A percentile compares a stretch with the other conserved stretches of the same genome.
phyloP scores from a whole-genome alignment of 306 rosid species.

The Vicia sativa region DNA sequence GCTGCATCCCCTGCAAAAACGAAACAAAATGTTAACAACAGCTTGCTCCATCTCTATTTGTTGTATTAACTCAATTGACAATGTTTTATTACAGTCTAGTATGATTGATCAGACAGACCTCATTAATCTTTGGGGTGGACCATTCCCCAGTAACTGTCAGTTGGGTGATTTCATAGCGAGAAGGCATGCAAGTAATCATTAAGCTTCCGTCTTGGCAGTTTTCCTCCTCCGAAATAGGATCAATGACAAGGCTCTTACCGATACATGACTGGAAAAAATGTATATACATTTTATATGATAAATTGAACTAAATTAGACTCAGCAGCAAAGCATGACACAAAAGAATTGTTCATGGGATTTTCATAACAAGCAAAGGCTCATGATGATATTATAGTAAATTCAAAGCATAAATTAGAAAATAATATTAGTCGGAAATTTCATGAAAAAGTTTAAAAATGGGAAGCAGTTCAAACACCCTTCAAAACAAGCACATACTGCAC shows the following conservation, averaged over 20 bases:
- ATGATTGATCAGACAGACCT: slow-evolving; percentile 41
- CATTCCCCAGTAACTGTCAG: slow-evolving; percentile 89
- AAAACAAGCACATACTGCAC: slow-evolving; percentile 12
- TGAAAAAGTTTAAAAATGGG: neutral
- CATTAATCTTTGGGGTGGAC: slow-evolving; percentile 65
- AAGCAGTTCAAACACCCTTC: slow-evolving; percentile 19
- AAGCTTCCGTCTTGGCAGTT: slow-evolving; percentile 89
- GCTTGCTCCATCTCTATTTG: slow-evolving; percentile 11
- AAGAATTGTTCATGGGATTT: slow-evolving; percentile 1
- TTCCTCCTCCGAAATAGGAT: slow-evolving; percentile 91
- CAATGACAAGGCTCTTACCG: slow-evolving; percentile 79
- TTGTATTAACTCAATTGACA: neutral
- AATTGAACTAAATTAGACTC: slow-evolving; percentile 24
- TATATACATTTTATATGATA: neutral
- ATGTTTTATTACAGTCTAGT: neutral
- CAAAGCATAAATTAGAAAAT: neutral
- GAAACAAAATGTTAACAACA: slow-evolving; percentile 25
- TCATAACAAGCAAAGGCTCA: slow-evolving; percentile 29
- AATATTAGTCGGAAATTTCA: neutral
- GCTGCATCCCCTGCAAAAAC: slow-evolving; percentile 79
- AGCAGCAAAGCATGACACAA: slow-evolving; percentile 16
- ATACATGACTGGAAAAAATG: slow-evolving; percentile 65
- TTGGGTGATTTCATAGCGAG: slow-evolving; percentile 93
- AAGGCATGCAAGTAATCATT: slow-evolving; percentile 87
- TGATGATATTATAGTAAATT: neutral